These are phyloP conservation scores for Coffea canephora DNA, from an alignment of 257 asterid genomes.

Conservation along the genomic window DNA sequence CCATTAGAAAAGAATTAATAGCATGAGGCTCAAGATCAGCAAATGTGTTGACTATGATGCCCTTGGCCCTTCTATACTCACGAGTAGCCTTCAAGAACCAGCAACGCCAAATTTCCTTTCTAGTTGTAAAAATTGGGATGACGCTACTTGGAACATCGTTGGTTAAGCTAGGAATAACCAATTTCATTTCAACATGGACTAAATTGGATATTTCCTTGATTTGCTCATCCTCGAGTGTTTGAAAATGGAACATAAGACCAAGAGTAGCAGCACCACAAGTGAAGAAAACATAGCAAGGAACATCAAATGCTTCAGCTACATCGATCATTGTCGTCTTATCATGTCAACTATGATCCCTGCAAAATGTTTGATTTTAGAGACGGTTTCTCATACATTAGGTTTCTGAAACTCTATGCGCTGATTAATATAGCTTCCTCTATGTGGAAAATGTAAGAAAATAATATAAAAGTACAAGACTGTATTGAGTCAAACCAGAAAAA, in stretches of 20 bases:
- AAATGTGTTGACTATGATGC: constrained; percentile 12
- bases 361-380: background rate
- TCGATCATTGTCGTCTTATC: background rate
- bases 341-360: constrained; percentile 3
- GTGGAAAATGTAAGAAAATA: too few relatives aligned
- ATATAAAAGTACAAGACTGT: too few relatives aligned
- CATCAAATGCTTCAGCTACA: constrained; percentile 3
- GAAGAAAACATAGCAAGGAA: constrained; percentile 14
- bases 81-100: background rate
- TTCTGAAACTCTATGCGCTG: background rate
- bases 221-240: background rate
- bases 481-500: too few relatives aligned
- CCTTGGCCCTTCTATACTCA: background rate
- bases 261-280: constrained; percentile 4
- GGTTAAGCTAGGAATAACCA: background rate
- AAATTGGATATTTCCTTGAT: background rate
- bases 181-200: too few relatives aligned
- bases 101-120: background rate
- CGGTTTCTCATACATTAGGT: background rate
- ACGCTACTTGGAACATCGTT: background rate
- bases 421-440: background rate
- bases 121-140: too few relatives aligned
- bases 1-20: background rate
- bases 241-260: constrained; percentile 6
- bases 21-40: background rate